Evolutionary conservation across 2,329 filamentous ascomycete genomes (phyloP).

Genomic region (Alternaria brassicicola): DNA sequence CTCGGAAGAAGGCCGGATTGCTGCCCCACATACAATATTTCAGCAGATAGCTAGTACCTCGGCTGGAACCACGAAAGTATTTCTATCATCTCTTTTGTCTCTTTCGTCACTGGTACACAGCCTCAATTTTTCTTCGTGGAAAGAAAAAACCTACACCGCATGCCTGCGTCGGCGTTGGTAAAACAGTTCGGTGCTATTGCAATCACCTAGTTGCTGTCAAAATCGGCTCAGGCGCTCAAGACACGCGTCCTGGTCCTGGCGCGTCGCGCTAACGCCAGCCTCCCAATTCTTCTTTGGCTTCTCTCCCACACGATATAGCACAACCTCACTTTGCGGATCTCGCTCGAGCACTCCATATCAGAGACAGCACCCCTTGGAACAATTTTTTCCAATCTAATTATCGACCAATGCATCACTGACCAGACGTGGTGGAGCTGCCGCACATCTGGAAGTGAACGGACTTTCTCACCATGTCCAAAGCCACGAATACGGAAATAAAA

Average conservation of each 20-base stretch:
- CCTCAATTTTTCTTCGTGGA: not conserved
- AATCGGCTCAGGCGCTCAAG: not conserved
- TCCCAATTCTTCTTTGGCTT: not conserved
- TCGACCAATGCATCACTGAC: not conserved
- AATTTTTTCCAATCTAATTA: not conserved
- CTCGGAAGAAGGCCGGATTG: too few species aligned
- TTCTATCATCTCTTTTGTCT: constrained; percentile 46
- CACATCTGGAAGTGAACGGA: not conserved
- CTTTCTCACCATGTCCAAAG: not conserved
- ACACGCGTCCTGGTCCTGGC: not conserved
- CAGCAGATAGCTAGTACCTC: too few species aligned
- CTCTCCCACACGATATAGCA: too few species aligned
- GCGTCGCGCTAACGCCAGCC: not conserved
- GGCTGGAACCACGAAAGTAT: constrained; percentile 47
- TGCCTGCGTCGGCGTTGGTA: too few species aligned
- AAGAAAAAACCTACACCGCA: not conserved
- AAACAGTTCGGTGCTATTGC: not conserved
- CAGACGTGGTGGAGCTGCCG: not conserved
- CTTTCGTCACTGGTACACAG: constrained; percentile 42
- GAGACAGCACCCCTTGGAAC: not conserved
- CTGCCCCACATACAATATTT: too few species aligned
- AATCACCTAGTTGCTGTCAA: not conserved
- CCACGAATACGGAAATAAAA: not conserved
- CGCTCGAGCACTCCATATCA: not conserved
- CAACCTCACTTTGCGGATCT: too few species aligned